Conservation (phyloP, 768 basidiomycete species). For the Suillus lakei region DNA sequence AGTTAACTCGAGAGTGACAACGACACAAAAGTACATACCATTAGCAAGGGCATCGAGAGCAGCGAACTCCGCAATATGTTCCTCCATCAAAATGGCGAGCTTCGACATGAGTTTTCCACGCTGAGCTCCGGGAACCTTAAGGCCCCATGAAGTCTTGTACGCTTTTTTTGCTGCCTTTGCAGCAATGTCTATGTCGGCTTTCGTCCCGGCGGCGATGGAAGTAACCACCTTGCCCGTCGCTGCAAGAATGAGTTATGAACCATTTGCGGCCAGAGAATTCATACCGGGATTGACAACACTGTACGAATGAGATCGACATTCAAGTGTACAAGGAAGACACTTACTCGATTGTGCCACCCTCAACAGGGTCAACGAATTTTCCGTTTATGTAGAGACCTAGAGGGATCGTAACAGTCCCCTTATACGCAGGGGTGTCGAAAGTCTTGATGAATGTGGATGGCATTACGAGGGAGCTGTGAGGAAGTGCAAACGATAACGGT, state of each 20-base stretch:
- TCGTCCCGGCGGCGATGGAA: conserved; percentile 55
- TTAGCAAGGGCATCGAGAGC: conserved; percentile 73
- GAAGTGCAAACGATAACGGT: not conserved
- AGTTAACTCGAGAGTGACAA: not conserved
- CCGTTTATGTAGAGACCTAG: conserved; percentile 77
- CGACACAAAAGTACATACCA: conserved; percentile 42
- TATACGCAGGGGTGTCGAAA: conserved; percentile 61
- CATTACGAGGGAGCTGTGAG: conserved; percentile 30
- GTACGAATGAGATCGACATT: conserved; percentile 8
- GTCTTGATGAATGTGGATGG: conserved; percentile 46
- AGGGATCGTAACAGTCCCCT: conserved; percentile 56
- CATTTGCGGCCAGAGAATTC: conserved; percentile 15
- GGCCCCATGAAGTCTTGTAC: conserved; percentile 64
- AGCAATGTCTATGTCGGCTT: conserved; percentile 72
- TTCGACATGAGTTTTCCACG: conserved; percentile 60
- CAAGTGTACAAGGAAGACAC: conserved; percentile 23
- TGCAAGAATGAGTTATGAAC: conserved; percentile 26
- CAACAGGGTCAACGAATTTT: conserved; percentile 50
- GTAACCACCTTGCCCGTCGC: conserved; percentile 66
- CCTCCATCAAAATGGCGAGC: conserved; percentile 68
- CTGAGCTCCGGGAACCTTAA: conserved; percentile 52
- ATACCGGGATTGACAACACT: conserved; percentile 62
- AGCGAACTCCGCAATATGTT: conserved; percentile 59
- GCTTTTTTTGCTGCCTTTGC: conserved; percentile 65
- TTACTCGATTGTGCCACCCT: conserved; percentile 65